Conservation (phyloP, 1,284 basidiomycete genomes). For the Pseudozyma tsukubaensis region DNA sequence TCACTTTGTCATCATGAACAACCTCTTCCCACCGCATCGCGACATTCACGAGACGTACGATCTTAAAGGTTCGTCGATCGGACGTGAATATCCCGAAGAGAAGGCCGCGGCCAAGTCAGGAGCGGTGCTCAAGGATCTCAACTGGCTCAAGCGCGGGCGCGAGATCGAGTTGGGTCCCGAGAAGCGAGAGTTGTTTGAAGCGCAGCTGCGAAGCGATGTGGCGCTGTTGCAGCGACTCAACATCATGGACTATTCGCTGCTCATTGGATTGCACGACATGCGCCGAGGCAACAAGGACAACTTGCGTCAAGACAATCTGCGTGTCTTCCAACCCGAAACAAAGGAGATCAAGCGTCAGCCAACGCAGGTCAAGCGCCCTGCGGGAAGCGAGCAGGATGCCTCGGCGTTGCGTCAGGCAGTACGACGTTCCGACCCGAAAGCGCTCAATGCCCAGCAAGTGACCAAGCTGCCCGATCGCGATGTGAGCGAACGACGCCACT, state of each 20-base stretch:
- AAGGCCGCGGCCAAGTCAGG: conserved; percentile 82
- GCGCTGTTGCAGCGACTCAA: conserved; percentile 83
- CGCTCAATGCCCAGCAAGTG: conserved; percentile 74
- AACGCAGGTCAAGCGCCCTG: conserved; percentile 42
- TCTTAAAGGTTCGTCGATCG: conserved; percentile 92
- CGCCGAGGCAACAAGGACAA: conserved; percentile 89
- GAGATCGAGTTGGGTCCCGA: conserved; percentile 90
- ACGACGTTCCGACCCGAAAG: conserved; percentile 83
- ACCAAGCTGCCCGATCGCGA: conserved; percentile 78
- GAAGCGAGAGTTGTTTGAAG: conserved; percentile 87
- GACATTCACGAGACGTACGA: conserved; percentile 99
- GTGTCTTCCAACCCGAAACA: conserved; percentile 82
- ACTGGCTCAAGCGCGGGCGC: conserved; percentile 88
- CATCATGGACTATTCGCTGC: conserved; percentile 96
- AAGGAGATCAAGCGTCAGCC: conserved; percentile 57
- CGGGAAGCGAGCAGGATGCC: conserved; percentile 73
- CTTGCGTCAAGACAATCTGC: conserved; percentile 85
- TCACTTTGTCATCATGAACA: conserved; percentile 99
- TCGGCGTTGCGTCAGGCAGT: conserved; percentile 74
- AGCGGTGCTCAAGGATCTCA: conserved; percentile 93
- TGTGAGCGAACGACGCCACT: conserved; percentile 80
- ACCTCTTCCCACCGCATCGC: conserved; percentile 95
- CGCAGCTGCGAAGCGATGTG: conserved; percentile 87
- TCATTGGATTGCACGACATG: conserved; percentile 95
- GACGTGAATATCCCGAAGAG: conserved; percentile 87